phyloP scores from a whole-genome alignment of 176 grass and related monocot genomes.

The barley (Hordeum vulgare) region DNA sequence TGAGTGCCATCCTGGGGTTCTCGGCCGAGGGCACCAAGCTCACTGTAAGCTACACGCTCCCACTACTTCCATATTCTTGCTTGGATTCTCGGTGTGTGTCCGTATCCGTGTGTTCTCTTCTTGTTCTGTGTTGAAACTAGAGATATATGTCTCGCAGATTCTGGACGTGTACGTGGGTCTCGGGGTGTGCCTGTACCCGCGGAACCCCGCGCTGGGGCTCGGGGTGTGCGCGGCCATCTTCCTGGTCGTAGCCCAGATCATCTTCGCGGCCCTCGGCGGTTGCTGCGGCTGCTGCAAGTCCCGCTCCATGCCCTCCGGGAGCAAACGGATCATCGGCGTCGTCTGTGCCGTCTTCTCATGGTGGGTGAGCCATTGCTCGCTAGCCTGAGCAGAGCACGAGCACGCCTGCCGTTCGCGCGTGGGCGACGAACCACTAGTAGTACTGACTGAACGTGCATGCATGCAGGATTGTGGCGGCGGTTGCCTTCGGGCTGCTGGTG shows the following conservation, averaged over 20 bases:
- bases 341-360: slow-evolving; percentile 15
- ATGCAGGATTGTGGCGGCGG: slow-evolving; percentile 22
- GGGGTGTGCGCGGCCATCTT: slow-evolving; percentile 24
- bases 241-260: slow-evolving; percentile 17
- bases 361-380: background rate
- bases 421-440: background rate
- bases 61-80: no score
- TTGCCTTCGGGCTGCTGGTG: slow-evolving; percentile 5
- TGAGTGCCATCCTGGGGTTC: slow-evolving; percentile 36
- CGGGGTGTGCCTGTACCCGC: slow-evolving; percentile 11
- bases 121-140: background rate
- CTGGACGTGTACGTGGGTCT: background rate
- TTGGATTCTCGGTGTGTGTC: background rate
- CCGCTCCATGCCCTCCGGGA: background rate
- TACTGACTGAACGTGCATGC: background rate
- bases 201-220: slow-evolving; percentile 13
- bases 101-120: background rate
- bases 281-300: slow-evolving; percentile 40
- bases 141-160: background rate
- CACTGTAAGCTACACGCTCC: slow-evolving; percentile 15
- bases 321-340: slow-evolving; percentile 9
- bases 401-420: background rate
- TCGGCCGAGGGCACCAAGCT: slow-evolving; percentile 21
- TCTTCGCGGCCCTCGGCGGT: background rate
- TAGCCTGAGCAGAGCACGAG: no score